Conservation (phyloP, 441 rosid genomes). For the Erodium texanum region DNA sequence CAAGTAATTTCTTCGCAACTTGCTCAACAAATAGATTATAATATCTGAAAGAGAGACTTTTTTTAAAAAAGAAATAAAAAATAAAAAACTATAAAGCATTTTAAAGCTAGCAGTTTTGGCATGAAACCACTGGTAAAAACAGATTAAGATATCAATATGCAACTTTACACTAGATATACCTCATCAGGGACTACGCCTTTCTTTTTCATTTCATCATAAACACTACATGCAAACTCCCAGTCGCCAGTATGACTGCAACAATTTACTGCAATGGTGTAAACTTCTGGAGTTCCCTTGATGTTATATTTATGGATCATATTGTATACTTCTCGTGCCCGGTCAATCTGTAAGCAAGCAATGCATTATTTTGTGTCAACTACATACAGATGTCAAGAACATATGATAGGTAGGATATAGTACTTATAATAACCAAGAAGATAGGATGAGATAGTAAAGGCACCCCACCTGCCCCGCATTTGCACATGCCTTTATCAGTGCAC, state of each 20-base stretch:
- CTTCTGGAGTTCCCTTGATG: conserved; percentile 86
- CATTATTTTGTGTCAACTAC: conserved; percentile 16
- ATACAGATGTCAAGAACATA: conserved; percentile 13
- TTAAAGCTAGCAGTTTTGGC: neutral
- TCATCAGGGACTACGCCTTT: conserved; percentile 75
- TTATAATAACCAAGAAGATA: neutral
- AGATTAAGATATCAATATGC: too few relatives aligned
- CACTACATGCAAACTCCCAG: conserved; percentile 65
- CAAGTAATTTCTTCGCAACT: neutral
- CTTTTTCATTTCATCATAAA: conserved; percentile 64
- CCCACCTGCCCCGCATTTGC: conserved; percentile 79
- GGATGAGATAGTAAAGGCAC: neutral
- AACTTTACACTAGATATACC: conserved; percentile 31
- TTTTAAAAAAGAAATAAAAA: neutral
- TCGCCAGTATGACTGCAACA: conserved; percentile 77
- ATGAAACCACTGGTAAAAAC: neutral
- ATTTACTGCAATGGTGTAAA: conserved; percentile 75
- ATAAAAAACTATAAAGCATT: neutral
- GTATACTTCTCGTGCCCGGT: conserved; percentile 68
- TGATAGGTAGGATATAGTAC: conserved; percentile 15
- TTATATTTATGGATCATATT: conserved; percentile 55
- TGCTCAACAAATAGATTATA: neutral
- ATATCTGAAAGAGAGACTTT: neutral
- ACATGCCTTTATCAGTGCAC: conserved; percentile 84
- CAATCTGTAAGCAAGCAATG: conserved; percentile 43